These are phyloP conservation scores for Chenopodium suecicum DNA, from an alignment of 148 eudicot genomes.

Conservation along the genomic window DNA sequence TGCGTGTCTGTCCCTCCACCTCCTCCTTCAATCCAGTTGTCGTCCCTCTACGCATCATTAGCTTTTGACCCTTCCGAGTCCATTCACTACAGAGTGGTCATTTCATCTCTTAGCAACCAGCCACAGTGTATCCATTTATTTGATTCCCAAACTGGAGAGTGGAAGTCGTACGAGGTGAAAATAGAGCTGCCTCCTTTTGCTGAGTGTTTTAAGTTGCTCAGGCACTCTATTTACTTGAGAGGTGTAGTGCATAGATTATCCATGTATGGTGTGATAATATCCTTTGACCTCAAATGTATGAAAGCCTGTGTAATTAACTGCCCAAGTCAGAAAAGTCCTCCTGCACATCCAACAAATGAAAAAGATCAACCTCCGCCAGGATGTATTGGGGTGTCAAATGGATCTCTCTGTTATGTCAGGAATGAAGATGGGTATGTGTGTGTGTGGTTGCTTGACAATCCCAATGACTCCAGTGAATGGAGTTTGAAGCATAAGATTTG, in stretches of 20 bases:
- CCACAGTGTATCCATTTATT: constrained; percentile 1
- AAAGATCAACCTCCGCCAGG: constrained; percentile 1
- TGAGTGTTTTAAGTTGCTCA: constrained; percentile 3
- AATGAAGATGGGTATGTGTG: neutral
- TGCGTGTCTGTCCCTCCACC: constrained; percentile 3
- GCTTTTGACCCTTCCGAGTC: constrained; percentile 16
- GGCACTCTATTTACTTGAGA: neutral
- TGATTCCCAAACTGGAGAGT: constrained; percentile 1
- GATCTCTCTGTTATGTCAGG: neutral
- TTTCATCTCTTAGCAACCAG: neutral
- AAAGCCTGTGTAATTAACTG: constrained; percentile 4
- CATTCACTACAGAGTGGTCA: constrained; percentile 2
- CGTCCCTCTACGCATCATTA: constrained; percentile 8
- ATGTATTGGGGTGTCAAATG: constrained; percentile 8
- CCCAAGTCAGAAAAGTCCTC: neutral
- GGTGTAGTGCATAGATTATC: constrained; percentile 8
- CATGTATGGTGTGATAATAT: neutral
- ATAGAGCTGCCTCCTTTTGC: neutral
- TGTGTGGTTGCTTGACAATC: constrained; percentile 9
- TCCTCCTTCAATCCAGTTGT: neutral
- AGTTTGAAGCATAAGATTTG: neutral
- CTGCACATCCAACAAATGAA: neutral
- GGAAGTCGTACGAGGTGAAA: constrained; percentile 1
- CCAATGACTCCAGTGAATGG: neutral
- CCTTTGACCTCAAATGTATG: neutral